A percentile compares a stretch with the other conserved stretches of the same genome.
phyloP scores from a whole-genome alignment of 306 rosid species.

The Rosa persica region DNA sequence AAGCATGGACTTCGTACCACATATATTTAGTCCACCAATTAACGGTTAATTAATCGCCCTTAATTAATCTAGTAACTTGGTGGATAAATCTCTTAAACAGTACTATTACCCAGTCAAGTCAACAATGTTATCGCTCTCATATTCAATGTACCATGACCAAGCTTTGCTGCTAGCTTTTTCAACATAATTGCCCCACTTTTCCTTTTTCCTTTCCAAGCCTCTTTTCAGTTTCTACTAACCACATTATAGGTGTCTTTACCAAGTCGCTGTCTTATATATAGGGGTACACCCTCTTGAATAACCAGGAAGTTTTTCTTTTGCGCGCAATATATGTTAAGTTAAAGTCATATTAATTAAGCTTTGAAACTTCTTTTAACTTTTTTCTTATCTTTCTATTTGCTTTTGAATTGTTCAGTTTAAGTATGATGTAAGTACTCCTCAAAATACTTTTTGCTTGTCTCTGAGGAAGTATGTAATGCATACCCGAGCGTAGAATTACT shows the following conservation, averaged over 20 bases:
- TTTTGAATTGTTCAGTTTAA: too few relatives aligned
- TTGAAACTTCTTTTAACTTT: too few relatives aligned
- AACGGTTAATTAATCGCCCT: not conserved
- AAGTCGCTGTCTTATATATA: too few relatives aligned
- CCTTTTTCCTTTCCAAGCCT: not conserved
- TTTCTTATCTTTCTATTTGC: too few relatives aligned
- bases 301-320: too few relatives aligned
- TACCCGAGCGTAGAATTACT: too few relatives aligned
- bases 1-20: not conserved
- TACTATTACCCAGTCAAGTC: not conserved
- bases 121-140: not conserved
- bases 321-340: too few relatives aligned
- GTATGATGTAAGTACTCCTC: too few relatives aligned
- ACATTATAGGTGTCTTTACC: not conserved
- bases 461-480: too few relatives aligned
- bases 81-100: not conserved
- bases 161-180: not conserved
- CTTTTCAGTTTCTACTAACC: not conserved
- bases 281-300: too few relatives aligned
- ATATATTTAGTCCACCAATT: not conserved
- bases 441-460: too few relatives aligned
- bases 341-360: too few relatives aligned
- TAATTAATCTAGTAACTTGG: not conserved
- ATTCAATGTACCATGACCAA: not conserved
- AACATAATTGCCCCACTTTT: not conserved